Percentiles rank a stretch among this genome's conserved stretches.
Conservation (phyloP, 2,329 filamentous ascomycete genomes). For the Aspergillus thermomutatus region DNA sequence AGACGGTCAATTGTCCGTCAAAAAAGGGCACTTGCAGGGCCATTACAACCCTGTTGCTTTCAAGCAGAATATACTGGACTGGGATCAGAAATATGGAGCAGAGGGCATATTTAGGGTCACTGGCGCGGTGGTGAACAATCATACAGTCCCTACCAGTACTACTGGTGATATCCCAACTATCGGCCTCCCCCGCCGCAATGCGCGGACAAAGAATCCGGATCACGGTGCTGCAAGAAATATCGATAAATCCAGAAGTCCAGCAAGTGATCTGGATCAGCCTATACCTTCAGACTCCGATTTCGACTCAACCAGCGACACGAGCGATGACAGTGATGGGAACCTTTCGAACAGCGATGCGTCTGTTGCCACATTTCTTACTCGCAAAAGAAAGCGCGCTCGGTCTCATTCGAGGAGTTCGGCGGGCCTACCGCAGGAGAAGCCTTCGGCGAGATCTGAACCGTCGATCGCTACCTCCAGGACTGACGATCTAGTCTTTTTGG, state of each 20-base stretch:
- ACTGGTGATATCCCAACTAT: conserved; percentile 36
- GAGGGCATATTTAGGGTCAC: conserved; percentile 46
- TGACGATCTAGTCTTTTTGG: conserved; percentile 36
- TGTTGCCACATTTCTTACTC: conserved; percentile 14
- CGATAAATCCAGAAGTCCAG: conserved; percentile 6
- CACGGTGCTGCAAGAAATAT: background rate
- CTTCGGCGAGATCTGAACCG: conserved; percentile 17
- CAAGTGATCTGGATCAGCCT: conserved; percentile 8
- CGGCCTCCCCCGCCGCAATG: conserved; percentile 30
- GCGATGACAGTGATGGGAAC: conserved; percentile 27
- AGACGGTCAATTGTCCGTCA: conserved; percentile 1
- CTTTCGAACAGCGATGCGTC: conserved; percentile 19
- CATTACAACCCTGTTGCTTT: conserved; percentile 54
- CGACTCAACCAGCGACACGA: conserved; percentile 26
- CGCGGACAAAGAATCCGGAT: conserved; percentile 3
- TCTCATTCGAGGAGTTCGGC: conserved; percentile 30
- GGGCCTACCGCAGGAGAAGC: conserved; percentile 27
- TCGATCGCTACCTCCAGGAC: conserved; percentile 16
- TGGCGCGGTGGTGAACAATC: conserved; percentile 5
- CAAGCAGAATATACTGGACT: conserved; percentile 44
- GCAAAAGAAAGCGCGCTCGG: conserved; percentile 35
- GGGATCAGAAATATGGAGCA: conserved; percentile 53
- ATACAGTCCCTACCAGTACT: conserved; percentile 4
- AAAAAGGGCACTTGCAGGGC: conserved; percentile 33
- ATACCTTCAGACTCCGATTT: conserved; percentile 22